Base-by-base conservation (phyloP, 148 eudicot species). In the Bassia scoparia region DNA sequence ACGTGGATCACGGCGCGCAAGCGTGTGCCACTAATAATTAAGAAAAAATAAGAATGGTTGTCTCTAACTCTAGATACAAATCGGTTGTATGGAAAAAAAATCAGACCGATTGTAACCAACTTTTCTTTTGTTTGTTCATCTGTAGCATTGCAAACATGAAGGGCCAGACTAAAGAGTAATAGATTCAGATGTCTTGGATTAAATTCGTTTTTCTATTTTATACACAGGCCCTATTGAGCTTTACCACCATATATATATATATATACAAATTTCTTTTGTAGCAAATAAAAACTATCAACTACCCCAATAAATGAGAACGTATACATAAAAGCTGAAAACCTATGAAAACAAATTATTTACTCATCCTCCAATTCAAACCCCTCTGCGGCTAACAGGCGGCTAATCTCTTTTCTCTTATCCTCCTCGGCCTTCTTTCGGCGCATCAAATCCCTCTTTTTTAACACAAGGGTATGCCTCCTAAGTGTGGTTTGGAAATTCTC, bases 351-450 rank as follows among this genome's bases (percentile, higher is more conserved):
- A 61, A 61, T 1, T 16, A 23, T 23, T 26, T 18, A 53, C 33
- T 91, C 96, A 10, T 81, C 82, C 41, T 77, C 98, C 65, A 91
- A 87, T 83, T 94, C 98, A 62, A 94, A 85, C 73, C 98, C 98
- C 80, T 94, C 98, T 1, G 89, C 93, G 33, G 97, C 98, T 46
- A 94, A 82, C 76, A 94, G 98, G 66, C 84, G 82, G 73, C 81
- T 80, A 46, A 94, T 83, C 35, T 86, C 76, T 68, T 80, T 89
- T 73, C 78, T 83, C 87, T 85, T 88, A 3, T 92, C 97, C 80
- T 94, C 97, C 50, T 88, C 97, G 4, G 96, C 89, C 77, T 94
- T 89, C 81, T 82, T 91, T 67, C 67, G 54, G 31, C 97, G 75
- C 91, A 87, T 87, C 62, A 94, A 37, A 78, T 94, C 98, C 74